These are phyloP conservation scores for Gossypium gossypioides DNA, from an alignment of 441 rosid genomes.

Conservation along the genomic window DNA sequence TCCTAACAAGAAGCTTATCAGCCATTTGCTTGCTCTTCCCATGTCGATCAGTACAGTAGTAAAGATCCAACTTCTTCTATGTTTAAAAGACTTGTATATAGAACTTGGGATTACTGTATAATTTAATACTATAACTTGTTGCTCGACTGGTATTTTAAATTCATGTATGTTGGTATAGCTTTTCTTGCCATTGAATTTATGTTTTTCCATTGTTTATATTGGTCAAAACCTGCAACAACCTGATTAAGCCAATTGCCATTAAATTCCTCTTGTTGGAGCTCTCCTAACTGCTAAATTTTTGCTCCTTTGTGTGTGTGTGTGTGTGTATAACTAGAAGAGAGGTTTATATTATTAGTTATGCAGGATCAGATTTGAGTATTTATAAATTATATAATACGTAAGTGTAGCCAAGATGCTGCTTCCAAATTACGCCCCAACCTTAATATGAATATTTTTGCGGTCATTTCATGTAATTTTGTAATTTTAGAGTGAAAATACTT, in stretches of 20 bases:
- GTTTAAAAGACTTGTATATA: not conserved
- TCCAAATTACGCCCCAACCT: too few relatives aligned
- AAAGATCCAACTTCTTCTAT: not conserved
- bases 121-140: not conserved
- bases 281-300: conserved; percentile 9
- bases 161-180: conserved; percentile 2
- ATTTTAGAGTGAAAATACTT: not conserved
- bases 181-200: conserved; percentile 8
- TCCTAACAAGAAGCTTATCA: conserved; percentile 38
- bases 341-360: too few relatives aligned
- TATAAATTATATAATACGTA: too few relatives aligned
- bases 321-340: too few relatives aligned
- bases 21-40: conserved; percentile 54
- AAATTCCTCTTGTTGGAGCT: conserved; percentile 12
- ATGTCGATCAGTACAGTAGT: conserved; percentile 11
- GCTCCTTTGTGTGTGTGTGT: not conserved
- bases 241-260: conserved; percentile 37
- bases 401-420: not conserved
- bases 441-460: too few relatives aligned
- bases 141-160: not conserved
- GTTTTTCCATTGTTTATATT: not conserved
- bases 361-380: too few relatives aligned
- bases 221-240: conserved; percentile 33
- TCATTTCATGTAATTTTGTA: too few relatives aligned
- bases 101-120: not conserved